A percentile compares a stretch with the other conserved stretches of the same genome.
Conservation (phyloP, 2,329 filamentous ascomycete species). For the Fusarium succisae region DNA sequence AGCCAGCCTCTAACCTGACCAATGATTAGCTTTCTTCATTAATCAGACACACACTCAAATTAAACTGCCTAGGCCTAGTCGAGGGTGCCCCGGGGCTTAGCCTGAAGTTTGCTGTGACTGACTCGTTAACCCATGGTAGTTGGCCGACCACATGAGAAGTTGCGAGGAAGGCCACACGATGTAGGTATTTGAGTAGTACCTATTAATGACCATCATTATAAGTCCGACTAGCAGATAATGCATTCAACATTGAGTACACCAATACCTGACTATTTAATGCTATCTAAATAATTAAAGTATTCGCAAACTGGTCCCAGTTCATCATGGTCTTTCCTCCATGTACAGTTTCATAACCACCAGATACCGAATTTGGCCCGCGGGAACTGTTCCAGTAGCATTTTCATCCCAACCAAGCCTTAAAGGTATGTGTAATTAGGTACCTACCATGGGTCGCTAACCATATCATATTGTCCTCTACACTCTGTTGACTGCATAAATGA, state of each 20-base stretch:
- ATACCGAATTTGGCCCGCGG: not conserved
- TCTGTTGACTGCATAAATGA: not conserved
- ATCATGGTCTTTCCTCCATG: not conserved
- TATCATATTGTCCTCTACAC: not conserved
- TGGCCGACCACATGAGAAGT: not conserved
- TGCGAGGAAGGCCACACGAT: not conserved
- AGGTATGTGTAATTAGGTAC: not conserved
- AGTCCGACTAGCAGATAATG: not conserved
- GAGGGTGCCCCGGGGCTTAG: slow-evolving; percentile 14
- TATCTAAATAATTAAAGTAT: not conserved
- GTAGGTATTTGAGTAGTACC: not conserved
- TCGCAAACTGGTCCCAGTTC: not conserved
- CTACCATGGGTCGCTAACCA: not conserved
- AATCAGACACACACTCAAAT: slow-evolving; percentile 5
- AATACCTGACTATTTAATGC: not conserved
- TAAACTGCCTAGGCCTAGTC: slow-evolving; percentile 15
- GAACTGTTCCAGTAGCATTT: not conserved
- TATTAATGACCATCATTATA: not conserved
- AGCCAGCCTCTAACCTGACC: slow-evolving; percentile 9
- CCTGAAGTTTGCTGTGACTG: slow-evolving; percentile 13
- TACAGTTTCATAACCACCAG: not conserved
- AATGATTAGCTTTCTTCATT: slow-evolving; percentile 8
- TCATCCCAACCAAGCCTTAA: not conserved
- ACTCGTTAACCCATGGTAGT: slow-evolving; percentile 24
- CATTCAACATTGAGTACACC: not conserved